phyloP scores from a whole-genome alignment of 495 filamentous ascomycete species.

The Saxophila tyrrhenica region DNA sequence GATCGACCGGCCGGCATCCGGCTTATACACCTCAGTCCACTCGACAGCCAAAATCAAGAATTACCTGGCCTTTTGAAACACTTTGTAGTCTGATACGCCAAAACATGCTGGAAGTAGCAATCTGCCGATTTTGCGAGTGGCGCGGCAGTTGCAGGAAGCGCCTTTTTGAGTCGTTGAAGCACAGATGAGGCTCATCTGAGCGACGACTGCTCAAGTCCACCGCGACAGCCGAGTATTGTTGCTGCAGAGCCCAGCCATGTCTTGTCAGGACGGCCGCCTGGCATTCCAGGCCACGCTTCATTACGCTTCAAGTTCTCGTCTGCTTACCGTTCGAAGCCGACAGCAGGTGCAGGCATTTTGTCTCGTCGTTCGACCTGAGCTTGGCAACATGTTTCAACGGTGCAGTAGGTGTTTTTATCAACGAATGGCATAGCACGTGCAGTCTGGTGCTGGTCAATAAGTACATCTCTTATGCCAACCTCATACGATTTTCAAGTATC shows the following conservation, averaged over 20 bases:
- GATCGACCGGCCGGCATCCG: too few relatives aligned
- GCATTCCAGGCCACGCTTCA: too few relatives aligned
- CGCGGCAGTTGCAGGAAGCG: neutral
- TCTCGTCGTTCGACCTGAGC: neutral
- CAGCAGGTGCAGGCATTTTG: neutral
- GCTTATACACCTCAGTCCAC: neutral
- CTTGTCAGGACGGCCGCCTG: too few relatives aligned
- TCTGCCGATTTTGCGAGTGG: neutral
- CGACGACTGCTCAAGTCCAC: neutral
- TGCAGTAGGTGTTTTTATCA: neutral
- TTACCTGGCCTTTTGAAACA: neutral
- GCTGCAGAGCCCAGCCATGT: neutral
- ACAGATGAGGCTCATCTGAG: neutral
- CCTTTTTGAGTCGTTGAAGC: neutral
- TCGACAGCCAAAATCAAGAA: neutral
- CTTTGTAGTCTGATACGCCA: neutral
- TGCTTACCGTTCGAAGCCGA: neutral
- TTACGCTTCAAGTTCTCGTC: neutral
- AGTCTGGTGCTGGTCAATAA: neutral
- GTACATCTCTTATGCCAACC: neutral
- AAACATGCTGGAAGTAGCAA: neutral
- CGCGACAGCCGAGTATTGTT: neutral
- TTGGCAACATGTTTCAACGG: neutral
- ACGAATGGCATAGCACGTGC: neutral
- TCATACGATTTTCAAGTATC: too few relatives aligned